A percentile compares a stretch with the other conserved stretches of the same genome.
These are phyloP conservation scores for Hericium erinaceus DNA, from an alignment of 768 basidiomycete species.

Conservation along the genomic window DNA sequence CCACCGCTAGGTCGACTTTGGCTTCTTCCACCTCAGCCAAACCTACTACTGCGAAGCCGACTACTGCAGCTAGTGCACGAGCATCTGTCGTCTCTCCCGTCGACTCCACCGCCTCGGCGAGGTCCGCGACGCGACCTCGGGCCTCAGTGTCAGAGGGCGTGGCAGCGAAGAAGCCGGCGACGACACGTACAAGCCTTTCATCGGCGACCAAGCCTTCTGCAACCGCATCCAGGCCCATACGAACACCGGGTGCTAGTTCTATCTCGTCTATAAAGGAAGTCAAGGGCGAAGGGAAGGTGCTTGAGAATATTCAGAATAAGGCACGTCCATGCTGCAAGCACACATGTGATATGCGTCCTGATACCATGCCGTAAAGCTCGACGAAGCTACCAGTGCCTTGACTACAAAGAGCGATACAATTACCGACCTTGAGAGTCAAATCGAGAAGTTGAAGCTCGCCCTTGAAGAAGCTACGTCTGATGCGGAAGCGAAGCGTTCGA, in stretches of 20 bases:
- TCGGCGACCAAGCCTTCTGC: constrained; percentile 28
- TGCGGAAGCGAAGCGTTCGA: constrained; percentile 34
- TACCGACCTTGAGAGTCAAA: constrained; percentile 41
- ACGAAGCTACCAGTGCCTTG: constrained; percentile 44
- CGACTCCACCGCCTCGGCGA: constrained; percentile 28
- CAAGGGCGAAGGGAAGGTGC: constrained; percentile 47
- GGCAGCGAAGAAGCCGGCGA: constrained; percentile 31
- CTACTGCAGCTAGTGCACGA: constrained; percentile 29
- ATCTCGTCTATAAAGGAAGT: constrained; percentile 70
- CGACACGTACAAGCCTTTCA: constrained; percentile 17
- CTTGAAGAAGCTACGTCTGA: constrained; percentile 40
- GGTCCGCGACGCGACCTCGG: constrained; percentile 41
- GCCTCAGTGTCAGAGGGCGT: constrained; percentile 60
- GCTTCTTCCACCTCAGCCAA: constrained; percentile 13
- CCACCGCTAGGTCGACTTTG: constrained; percentile 7
- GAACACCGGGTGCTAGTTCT: constrained; percentile 44
- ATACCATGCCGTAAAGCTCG: constrained; percentile 36
- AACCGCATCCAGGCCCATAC: constrained; percentile 22
- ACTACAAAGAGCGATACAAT: constrained; percentile 42
- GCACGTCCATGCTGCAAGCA: constrained; percentile 22
- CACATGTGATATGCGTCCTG: not conserved
- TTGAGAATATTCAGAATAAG: constrained; percentile 53
- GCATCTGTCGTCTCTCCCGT: constrained; percentile 49
- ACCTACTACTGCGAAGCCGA: constrained; percentile 26
- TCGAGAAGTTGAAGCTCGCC: constrained; percentile 39